Evolutionary conservation across 371 early-diverging fungal genomes (phyloP).

Genomic region (Blyttiomyces sp.): DNA sequence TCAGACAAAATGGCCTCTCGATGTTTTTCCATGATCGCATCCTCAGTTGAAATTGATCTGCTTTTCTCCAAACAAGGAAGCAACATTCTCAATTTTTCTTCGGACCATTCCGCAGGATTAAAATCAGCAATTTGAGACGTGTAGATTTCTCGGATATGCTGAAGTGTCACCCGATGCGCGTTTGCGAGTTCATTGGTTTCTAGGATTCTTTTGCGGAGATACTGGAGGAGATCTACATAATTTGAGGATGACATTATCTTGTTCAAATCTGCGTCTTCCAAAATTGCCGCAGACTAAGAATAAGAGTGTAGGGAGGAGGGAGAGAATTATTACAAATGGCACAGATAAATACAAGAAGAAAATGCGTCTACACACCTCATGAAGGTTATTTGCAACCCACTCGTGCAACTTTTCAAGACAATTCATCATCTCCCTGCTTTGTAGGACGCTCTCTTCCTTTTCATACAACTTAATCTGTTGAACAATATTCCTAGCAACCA

Average conservation of each 20-base stretch:
- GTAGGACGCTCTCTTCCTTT: background rate
- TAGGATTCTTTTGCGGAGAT: conserved; percentile 5
- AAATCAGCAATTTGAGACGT: conserved; percentile 1
- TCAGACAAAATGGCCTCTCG: background rate
- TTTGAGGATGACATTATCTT: too few species aligned
- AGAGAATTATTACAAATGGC: too few species aligned
- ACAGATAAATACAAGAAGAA: too few species aligned
- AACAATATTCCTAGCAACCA: background rate
- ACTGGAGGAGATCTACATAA: too few species aligned
- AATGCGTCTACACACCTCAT: too few species aligned
- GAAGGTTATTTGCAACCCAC: background rate
- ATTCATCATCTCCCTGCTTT: background rate
- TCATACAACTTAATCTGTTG: conserved; percentile 7
- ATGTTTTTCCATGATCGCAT: background rate
- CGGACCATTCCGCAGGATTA: conserved; percentile 15
- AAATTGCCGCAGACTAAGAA: too few species aligned
- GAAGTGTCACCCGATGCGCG: background rate
- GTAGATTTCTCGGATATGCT: background rate
- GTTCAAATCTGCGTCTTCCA: too few species aligned
- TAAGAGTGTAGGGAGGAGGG: too few species aligned
- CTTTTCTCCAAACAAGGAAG: conserved; percentile 6
- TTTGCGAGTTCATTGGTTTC: background rate
- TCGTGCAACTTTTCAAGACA: conserved; percentile 2
- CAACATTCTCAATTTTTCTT: conserved; percentile 3
- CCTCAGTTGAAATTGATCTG: background rate